Evolutionary conservation across 2,329 filamentous ascomycete species (phyloP).

Genomic region (Mycosphaerella arachidis): DNA sequence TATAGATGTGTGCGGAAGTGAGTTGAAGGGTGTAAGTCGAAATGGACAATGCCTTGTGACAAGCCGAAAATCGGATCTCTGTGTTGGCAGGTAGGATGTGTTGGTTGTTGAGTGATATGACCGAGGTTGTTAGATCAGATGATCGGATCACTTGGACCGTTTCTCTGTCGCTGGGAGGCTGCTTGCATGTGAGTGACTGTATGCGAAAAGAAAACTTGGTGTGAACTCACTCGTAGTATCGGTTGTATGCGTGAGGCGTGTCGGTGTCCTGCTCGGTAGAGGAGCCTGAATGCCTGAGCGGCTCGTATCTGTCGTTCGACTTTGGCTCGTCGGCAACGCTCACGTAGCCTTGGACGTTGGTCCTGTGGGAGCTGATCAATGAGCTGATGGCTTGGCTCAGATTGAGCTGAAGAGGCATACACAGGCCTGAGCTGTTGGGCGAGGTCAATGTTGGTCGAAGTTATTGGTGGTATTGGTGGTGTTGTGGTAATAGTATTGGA

Average conservation of each 20-base stretch:
- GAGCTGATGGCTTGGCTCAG: background rate
- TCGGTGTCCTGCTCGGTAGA: background rate
- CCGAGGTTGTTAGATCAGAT: background rate
- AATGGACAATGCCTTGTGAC: background rate
- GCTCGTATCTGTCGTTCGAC: background rate
- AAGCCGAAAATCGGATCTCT: background rate
- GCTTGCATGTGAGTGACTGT: background rate
- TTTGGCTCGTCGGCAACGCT: background rate
- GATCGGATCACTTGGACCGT: background rate
- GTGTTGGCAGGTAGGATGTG: background rate
- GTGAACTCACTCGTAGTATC: background rate
- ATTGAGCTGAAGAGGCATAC: background rate
- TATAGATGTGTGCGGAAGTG: background rate
- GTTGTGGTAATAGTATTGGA: background rate
- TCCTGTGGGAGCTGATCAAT: background rate
- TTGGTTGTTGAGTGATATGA: background rate
- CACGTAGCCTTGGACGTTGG: background rate
- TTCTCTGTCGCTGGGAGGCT: background rate
- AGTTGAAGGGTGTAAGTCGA: background rate
- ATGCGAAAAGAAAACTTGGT: background rate
- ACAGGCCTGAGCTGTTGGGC: background rate
- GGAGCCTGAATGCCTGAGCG: background rate
- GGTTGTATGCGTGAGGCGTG: background rate
- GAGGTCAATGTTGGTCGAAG: background rate
- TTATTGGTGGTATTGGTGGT: background rate